Percentiles rank a stretch among this genome's conserved stretches.
phyloP scores from a whole-genome alignment of 768 basidiomycete genomes.

The Collybia nuda region DNA sequence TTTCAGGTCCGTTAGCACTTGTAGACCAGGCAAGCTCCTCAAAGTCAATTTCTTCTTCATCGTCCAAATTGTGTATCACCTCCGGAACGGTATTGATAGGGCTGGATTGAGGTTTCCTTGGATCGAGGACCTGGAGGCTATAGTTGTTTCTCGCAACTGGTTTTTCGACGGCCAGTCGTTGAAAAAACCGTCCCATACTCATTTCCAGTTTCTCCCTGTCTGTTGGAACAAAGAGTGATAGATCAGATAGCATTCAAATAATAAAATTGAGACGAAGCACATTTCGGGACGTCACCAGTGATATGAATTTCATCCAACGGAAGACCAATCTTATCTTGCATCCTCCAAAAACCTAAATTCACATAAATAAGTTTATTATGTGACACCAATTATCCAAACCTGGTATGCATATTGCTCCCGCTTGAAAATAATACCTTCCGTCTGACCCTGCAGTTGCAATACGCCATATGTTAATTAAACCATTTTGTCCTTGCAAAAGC shows the following conservation, averaged over 20 bases:
- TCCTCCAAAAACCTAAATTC: conserved; percentile 69
- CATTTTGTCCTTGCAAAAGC: too few relatives aligned
- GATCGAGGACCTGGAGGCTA: conserved; percentile 31
- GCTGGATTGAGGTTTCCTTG: too few relatives aligned
- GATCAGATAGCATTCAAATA: too few relatives aligned
- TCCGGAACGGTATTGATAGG: too few relatives aligned
- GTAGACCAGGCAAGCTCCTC: conserved; percentile 63
- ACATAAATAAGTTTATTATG: neutral
- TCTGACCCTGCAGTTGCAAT: conserved; percentile 53
- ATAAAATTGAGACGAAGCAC: conserved; percentile 26
- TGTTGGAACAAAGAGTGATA: too few relatives aligned
- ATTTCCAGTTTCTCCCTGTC: conserved; percentile 61
- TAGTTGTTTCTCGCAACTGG: conserved; percentile 76
- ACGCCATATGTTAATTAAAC: too few relatives aligned
- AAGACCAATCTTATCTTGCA: conserved; percentile 75
- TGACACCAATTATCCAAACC: conserved; percentile 35
- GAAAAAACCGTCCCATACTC: conserved; percentile 72
- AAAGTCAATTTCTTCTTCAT: conserved; percentile 40
- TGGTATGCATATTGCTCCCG: conserved; percentile 64
- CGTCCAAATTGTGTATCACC: neutral
- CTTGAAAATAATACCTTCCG: conserved; percentile 74
- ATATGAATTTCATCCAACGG: conserved; percentile 72
- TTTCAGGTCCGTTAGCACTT: conserved; percentile 31
- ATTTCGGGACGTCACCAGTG: conserved; percentile 70
- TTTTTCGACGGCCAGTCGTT: conserved; percentile 61